A percentile compares a stretch with the other conserved stretches of the same genome.
phyloP scores from a whole-genome alignment of 768 basidiomycete genomes.

The Pisolithus marmoratus region DNA sequence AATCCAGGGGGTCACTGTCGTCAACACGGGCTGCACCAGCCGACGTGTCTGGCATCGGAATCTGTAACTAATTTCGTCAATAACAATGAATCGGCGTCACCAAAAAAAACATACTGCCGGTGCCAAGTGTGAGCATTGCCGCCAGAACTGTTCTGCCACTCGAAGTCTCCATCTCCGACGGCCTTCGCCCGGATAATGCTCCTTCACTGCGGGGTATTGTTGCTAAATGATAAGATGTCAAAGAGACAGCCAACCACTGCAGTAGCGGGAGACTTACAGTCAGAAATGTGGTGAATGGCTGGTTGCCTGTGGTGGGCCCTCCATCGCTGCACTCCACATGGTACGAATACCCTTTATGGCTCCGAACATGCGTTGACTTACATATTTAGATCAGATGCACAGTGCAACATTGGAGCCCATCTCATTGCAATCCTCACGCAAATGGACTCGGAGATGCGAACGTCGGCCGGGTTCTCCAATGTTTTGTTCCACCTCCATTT shows the following conservation, averaged over 20 bases:
- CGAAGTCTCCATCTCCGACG: slow-evolving; percentile 52
- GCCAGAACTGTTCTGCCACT: slow-evolving; percentile 48
- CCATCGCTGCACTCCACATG: no score
- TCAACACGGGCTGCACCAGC: slow-evolving; percentile 19
- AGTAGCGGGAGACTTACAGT: no score
- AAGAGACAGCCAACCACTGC: no score
- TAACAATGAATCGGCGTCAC: no score
- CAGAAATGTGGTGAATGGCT: no score
- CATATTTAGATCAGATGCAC: no score
- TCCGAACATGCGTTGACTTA: no score
- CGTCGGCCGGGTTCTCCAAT: not conserved
- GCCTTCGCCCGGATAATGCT: slow-evolving; percentile 45
- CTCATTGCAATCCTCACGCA: no score
- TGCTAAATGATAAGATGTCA: slow-evolving; percentile 18
- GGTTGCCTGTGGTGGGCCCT: no score
- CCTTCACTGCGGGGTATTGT: slow-evolving; percentile 41
- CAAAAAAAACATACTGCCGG: not conserved
- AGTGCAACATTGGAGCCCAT: no score
- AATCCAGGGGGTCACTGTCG: slow-evolving; percentile 55
- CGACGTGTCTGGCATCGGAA: slow-evolving; percentile 9
- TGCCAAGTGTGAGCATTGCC: slow-evolving; percentile 12
- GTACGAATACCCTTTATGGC: no score
- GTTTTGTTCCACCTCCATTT: not conserved
- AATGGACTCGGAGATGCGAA: no score
- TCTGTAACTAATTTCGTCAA: slow-evolving; percentile 7